These are phyloP conservation scores for Rhytidhysteron rufulum DNA, from an alignment of 2,329 filamentous ascomycete genomes.

Conservation along the genomic window DNA sequence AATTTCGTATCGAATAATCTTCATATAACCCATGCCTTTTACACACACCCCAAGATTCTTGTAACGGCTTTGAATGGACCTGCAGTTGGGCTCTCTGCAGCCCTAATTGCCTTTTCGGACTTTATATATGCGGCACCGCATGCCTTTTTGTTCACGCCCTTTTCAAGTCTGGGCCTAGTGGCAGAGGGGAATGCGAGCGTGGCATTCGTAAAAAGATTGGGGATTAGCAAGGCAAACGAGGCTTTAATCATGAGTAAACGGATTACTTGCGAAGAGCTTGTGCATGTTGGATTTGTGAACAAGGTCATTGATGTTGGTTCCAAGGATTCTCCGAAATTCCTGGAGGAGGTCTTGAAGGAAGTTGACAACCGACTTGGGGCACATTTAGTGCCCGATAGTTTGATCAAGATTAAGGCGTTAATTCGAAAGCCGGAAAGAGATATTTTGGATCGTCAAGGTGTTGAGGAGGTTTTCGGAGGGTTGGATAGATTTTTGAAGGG, in stretches of 20 bases:
- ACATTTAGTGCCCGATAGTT: constrained; percentile 74
- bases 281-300: constrained; percentile 79
- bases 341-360: constrained; percentile 68
- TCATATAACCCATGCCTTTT: constrained; percentile 84
- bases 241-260: constrained; percentile 86
- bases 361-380: constrained; percentile 75
- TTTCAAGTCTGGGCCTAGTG: constrained; percentile 84
- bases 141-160: constrained; percentile 85
- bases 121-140: constrained; percentile 85
- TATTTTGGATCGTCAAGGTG: constrained; percentile 70
- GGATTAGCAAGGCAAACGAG: constrained; percentile 80
- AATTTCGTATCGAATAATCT: constrained; percentile 82
- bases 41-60: constrained; percentile 90
- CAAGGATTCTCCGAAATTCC: constrained; percentile 65
- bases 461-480: constrained; percentile 80
- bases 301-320: constrained; percentile 64
- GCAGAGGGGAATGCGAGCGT: constrained; percentile 79
- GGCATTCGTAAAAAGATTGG: constrained; percentile 76
- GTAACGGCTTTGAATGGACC: constrained; percentile 90
- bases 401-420: constrained; percentile 80
- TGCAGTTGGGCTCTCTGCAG: constrained; percentile 81
- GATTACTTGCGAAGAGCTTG: constrained; percentile 69
- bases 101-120: constrained; percentile 77
- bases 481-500: constrained; percentile 76
- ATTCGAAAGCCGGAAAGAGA: constrained; percentile 72